Conservation (phyloP, 1,139 yeast genomes). For the Hyphopichia fennica region DNA sequence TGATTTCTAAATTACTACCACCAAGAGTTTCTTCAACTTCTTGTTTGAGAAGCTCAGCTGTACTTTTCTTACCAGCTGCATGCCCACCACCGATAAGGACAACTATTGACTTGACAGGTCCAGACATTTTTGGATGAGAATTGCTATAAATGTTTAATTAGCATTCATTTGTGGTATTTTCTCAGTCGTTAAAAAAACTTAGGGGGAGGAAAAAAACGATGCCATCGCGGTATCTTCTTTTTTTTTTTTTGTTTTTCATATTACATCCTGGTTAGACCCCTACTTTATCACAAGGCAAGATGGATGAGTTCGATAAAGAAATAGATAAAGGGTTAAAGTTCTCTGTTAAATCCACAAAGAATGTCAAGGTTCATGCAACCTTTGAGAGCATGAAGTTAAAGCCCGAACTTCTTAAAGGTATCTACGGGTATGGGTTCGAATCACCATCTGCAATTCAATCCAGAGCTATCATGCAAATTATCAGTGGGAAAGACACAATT, state of each 20-base stretch:
- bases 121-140: neutral
- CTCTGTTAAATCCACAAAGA: slow-evolving; percentile 52
- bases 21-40: slow-evolving; percentile 23
- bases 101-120: slow-evolving; percentile 25
- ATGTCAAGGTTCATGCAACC: slow-evolving; percentile 60
- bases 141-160: neutral
- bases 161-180: neutral
- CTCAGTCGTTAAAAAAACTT: neutral
- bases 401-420: slow-evolving; percentile 68
- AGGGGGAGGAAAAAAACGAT: slow-evolving; percentile 3
- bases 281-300: slow-evolving; percentile 4
- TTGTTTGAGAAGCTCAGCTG: slow-evolving; percentile 28
- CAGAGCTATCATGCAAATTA: slow-evolving; percentile 89
- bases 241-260: neutral
- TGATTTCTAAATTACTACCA: slow-evolving; percentile 24
- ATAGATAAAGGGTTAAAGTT: slow-evolving; percentile 60
- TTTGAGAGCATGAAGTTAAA: slow-evolving; percentile 81
- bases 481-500: slow-evolving; percentile 85
- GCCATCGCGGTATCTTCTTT: slow-evolving; percentile 7
- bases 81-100: slow-evolving; percentile 76
- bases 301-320: slow-evolving; percentile 53
- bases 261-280: neutral
- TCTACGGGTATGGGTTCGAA: slow-evolving; percentile 90
- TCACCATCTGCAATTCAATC: slow-evolving; percentile 95
- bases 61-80: slow-evolving; percentile 61